phyloP scores from a whole-genome alignment of 257 asterid species.

The Lycium ferocissimum region DNA sequence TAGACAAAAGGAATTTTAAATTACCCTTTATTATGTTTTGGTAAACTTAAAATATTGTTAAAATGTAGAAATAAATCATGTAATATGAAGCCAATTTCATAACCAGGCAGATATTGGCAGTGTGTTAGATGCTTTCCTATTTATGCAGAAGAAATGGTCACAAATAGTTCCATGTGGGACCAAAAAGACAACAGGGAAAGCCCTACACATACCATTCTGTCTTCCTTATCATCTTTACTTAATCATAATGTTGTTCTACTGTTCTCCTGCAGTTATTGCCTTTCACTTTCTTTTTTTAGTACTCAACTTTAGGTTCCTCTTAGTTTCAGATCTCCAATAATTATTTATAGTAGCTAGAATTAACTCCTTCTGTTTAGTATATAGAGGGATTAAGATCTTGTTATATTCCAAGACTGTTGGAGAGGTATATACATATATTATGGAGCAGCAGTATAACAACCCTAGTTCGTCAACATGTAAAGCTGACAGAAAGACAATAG shows the following conservation, averaged over 20 bases:
- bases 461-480: slow-evolving; percentile 34
- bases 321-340: not conserved
- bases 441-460: slow-evolving; percentile 15
- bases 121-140: not conserved
- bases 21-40: not conserved
- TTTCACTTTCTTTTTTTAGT: not conserved
- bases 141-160: not conserved
- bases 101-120: not conserved
- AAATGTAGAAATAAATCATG: not conserved
- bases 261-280: slow-evolving; percentile 9
- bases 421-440: not conserved
- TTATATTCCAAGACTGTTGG: not conserved
- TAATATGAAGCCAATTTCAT: not conserved
- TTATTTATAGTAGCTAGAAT: not conserved
- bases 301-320: not conserved
- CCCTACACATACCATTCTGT: not conserved
- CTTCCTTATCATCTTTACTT: not conserved
- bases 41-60: not conserved
- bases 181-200: not conserved
- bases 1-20: not conserved
- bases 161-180: not conserved
- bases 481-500: slow-evolving; percentile 71
- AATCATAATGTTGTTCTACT: not conserved
- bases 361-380: not conserved
- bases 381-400: not conserved